Evolutionary conservation across 2,329 filamentous ascomycete species (phyloP).

Genomic region (Onygena corvina): DNA sequence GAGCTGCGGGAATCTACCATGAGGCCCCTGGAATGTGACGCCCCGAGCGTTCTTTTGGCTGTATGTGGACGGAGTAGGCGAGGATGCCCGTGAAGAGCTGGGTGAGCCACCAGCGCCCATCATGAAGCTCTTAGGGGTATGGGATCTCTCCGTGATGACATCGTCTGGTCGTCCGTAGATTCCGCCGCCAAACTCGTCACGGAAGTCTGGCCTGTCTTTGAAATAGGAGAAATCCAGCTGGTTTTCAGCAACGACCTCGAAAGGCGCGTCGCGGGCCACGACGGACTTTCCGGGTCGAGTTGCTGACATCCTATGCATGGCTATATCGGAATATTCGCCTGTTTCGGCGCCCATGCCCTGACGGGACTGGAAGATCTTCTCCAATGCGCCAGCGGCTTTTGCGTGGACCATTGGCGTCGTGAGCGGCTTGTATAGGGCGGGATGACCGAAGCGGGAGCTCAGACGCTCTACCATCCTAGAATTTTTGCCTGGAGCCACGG

Average conservation of each 20-base stretch:
- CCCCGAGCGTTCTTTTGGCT: conserved; percentile 3
- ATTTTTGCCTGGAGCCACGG: conserved; percentile 25
- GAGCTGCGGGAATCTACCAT: conserved; percentile 16
- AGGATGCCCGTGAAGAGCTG: conserved; percentile 30
- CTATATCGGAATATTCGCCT: conserved; percentile 57
- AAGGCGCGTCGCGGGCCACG: conserved; percentile 48
- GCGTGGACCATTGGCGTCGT: conserved; percentile 93
- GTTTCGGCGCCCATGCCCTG: conserved; percentile 50
- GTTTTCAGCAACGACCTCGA: conserved; percentile 78
- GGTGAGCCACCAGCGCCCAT: conserved; percentile 28
- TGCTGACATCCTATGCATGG: conserved; percentile 63
- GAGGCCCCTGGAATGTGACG: conserved; percentile 17
- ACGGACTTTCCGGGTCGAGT: conserved; percentile 44
- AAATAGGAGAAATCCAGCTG: conserved; percentile 84
- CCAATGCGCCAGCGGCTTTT: conserved; percentile 74
- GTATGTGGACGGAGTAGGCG: conserved; percentile 27
- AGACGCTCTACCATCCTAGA: conserved; percentile 47
- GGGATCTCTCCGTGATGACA: conserved; percentile 34
- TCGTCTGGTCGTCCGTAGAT: conserved; percentile 37
- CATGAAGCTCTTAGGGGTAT: conserved; percentile 30
- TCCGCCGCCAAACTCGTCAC: conserved; percentile 72
- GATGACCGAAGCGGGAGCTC: conserved; percentile 74
- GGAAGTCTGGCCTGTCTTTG: conserved; percentile 81
- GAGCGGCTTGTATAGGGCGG: conserved; percentile 74
- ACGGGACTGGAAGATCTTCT: conserved; percentile 74